phyloP scores from a whole-genome alignment of 116 monocot species.

The Papilionanthe hybrid region DNA sequence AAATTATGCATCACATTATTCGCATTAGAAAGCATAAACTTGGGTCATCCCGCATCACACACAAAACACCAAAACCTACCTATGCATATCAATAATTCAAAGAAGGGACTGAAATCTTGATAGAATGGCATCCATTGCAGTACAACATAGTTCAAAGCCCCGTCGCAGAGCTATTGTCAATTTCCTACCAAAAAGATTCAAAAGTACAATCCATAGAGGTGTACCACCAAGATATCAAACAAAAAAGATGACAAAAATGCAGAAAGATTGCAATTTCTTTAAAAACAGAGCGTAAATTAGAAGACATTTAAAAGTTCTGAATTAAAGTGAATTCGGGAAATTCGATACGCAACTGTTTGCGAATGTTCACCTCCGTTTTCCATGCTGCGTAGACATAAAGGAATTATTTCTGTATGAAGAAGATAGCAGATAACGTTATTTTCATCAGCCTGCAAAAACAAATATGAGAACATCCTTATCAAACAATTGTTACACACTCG shows the following conservation, averaged over 20 bases:
- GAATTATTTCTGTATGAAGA: conserved; percentile 90
- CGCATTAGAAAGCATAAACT: too few relatives aligned
- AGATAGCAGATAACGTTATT: conserved; percentile 79
- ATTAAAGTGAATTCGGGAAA: neutral
- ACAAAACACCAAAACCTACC: neutral
- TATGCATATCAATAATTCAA: neutral
- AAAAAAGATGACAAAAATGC: too few relatives aligned
- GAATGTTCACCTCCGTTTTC: conserved; percentile 95
- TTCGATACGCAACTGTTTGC: conserved; percentile 47
- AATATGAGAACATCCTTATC: neutral
- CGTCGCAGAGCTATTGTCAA: too few relatives aligned
- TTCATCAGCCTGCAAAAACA: conserved; percentile 76
- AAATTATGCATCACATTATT: too few relatives aligned
- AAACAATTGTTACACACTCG: neutral
- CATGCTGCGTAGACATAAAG: conserved; percentile 85
- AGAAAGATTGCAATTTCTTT: neutral
- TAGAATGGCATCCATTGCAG: neutral
- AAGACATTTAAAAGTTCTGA: neutral
- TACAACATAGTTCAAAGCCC: neutral
- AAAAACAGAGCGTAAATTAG: neutral
- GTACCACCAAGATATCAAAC: too few relatives aligned
- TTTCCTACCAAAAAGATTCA: too few relatives aligned
- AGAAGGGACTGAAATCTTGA: neutral
- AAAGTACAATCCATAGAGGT: too few relatives aligned
- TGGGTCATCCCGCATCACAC: neutral